Evolutionary conservation across 1,139 yeast species (phyloP), one percentile per base, ranked within the genome.

Genomic region (Saccharomyces hybrid): DNA sequence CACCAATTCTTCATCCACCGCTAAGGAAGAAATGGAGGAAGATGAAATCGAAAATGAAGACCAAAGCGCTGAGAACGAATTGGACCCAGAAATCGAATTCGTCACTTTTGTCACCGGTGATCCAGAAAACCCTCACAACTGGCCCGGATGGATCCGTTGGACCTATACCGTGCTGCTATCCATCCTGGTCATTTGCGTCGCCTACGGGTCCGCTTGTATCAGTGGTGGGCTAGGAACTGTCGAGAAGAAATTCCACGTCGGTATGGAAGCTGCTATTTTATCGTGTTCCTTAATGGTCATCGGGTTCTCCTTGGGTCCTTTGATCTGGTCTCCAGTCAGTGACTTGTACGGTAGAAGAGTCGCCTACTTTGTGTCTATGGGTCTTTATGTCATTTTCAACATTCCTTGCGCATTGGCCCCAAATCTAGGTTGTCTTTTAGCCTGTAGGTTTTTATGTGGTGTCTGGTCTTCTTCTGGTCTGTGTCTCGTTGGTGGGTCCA

Each of bases 321-420:
- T 90, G 57, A 63, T 89, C 27, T 89, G 96, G 96, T 88, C 96
- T n/a, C 97, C 97, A 3, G 73, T 89, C 52, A 82, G 91, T 38
- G 97, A 90, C 70, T 83, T 85, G 65, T 82, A 83, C 61, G 97
- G 97, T 50, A 79, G 97, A 72, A 79, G 88, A 61, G 88, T 91
- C 2, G 93, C 89, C 20, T 89, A 89, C 68, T 78, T 85, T 63
- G 75, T 86, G 54, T 86, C 96, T 1, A 80, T 88, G 67, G 79
- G 83, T 23, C 75, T 88, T 20, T 89, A 89, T 66, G 80, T 81
- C 54, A 78, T 88, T 54, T 87, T 90, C 75, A 88, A 88, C 69
- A 85, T 90, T 56, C 97, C 96, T 4, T 87, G 95, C 69, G 97
- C 96, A 1, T 73, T 88, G 47, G 84, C 95, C 42, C 88, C 87